These are phyloP conservation scores for Pyrus bretschneideri DNA, from an alignment of 306 rosid genomes.

Conservation along the genomic window DNA sequence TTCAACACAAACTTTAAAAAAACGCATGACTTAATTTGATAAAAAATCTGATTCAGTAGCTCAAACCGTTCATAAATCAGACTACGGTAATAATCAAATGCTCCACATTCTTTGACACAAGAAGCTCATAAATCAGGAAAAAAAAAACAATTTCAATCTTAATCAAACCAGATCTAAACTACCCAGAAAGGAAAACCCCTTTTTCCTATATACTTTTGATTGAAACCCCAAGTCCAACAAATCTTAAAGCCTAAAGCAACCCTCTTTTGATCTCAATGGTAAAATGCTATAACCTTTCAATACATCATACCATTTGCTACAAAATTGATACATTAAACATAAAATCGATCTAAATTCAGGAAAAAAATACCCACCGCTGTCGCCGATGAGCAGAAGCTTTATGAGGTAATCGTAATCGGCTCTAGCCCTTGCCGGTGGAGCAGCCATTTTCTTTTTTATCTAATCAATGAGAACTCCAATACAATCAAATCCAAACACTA, in stretches of 20 bases:
- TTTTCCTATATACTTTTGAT: no score
- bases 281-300: conserved; percentile 2
- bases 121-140: neutral
- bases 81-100: neutral
- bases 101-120: neutral
- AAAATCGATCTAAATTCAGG: neutral
- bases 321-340: neutral
- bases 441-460: conserved; percentile 53
- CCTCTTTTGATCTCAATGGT: neutral
- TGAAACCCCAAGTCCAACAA: neutral
- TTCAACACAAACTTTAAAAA: neutral
- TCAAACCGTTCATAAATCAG: neutral
- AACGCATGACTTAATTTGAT: neutral
- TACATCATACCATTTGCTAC: neutral
- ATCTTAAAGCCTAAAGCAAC: neutral
- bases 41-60: neutral
- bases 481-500: neutral
- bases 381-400: conserved; percentile 93
- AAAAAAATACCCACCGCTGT: conserved; percentile 50
- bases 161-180: conserved; percentile 15
- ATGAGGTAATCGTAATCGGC: conserved; percentile 97
- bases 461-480: conserved; percentile 11
- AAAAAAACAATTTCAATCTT: neutral
- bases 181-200: neutral
- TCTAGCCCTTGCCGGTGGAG: conserved; percentile 97